Evolutionary conservation across 331 rosid genomes (phyloP).

Genomic region (Cucumis variabilis): DNA sequence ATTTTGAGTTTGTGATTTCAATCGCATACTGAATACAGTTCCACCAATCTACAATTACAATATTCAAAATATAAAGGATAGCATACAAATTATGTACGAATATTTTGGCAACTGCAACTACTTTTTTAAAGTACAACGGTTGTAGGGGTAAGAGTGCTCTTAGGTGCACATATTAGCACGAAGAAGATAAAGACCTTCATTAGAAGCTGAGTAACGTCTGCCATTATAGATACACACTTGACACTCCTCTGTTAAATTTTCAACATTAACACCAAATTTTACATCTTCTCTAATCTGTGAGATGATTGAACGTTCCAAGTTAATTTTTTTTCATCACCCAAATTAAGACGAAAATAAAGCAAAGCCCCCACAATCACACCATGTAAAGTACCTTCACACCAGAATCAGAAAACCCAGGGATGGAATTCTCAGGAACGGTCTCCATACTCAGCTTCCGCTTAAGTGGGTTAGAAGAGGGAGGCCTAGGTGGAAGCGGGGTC

Average conservation of each 20-base stretch:
- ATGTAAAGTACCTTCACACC: too few relatives aligned
- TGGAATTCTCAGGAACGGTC: slow-evolving; percentile 51
- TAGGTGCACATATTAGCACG: background rate
- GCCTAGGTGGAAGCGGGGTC: too few relatives aligned
- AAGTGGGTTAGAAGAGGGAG: slow-evolving; percentile 91
- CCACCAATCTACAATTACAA: background rate
- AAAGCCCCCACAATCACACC: too few relatives aligned
- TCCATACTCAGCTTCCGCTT: slow-evolving; percentile 86
- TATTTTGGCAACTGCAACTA: background rate
- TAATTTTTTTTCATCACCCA: too few relatives aligned
- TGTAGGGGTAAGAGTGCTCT: too few relatives aligned
- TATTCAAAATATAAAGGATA: background rate
- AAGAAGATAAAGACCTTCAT: slow-evolving; percentile 62
- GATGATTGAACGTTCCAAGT: background rate
- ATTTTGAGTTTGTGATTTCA: background rate
- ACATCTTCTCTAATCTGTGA: slow-evolving; percentile 97
- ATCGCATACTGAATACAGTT: background rate
- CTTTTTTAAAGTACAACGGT: background rate
- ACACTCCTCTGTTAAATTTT: slow-evolving; percentile 88
- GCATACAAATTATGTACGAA: background rate
- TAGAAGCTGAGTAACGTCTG: slow-evolving; percentile 81
- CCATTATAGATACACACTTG: slow-evolving; percentile 66
- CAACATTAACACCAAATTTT: slow-evolving; percentile 97
- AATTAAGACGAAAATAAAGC: too few relatives aligned
- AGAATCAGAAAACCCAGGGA: slow-evolving; percentile 47